Conservation (phyloP, 2,329 filamentous ascomycete genomes). For the Neopestalotiopsis sp. region DNA sequence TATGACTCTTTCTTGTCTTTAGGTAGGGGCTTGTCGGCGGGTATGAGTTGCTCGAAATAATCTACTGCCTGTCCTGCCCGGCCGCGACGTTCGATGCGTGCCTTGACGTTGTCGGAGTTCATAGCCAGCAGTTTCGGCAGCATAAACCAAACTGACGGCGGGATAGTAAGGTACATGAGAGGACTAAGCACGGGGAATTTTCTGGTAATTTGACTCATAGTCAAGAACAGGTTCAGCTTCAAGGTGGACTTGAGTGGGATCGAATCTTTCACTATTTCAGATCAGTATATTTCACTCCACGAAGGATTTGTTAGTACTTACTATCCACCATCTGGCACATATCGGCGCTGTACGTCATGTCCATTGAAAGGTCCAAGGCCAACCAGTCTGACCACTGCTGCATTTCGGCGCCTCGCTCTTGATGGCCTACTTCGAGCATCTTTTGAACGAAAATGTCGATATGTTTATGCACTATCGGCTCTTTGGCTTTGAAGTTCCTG, state of each 20-base stretch:
- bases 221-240: constrained; percentile 17
- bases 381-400: constrained; percentile 27
- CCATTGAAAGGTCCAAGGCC: constrained; percentile 21
- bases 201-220: constrained; percentile 18
- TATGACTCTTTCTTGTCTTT: constrained; percentile 15
- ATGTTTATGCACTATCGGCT: constrained; percentile 24
- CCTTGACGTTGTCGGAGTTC: constrained; percentile 14
- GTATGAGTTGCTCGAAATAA: constrained; percentile 26
- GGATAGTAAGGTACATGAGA: constrained; percentile 23
- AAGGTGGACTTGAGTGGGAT: constrained; percentile 18
- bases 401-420: constrained; percentile 18
- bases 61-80: constrained; percentile 20
- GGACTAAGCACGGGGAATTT: constrained; percentile 23
- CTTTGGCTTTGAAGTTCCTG: constrained; percentile 18
- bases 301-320: background rate
- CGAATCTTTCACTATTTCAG: constrained; percentile 15
- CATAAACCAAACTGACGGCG: constrained; percentile 10
- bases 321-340: constrained; percentile 25
- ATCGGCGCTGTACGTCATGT: constrained; percentile 18
- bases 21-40: constrained; percentile 15
- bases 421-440: constrained; percentile 22
- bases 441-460: constrained; percentile 25
- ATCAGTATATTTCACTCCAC: background rate
- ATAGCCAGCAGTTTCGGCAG: constrained; percentile 13
- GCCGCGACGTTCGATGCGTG: constrained; percentile 22